phyloP scores from a whole-genome alignment of 2,329 filamentous ascomycete genomes.

The Pseudogymnoascus sp. region DNA sequence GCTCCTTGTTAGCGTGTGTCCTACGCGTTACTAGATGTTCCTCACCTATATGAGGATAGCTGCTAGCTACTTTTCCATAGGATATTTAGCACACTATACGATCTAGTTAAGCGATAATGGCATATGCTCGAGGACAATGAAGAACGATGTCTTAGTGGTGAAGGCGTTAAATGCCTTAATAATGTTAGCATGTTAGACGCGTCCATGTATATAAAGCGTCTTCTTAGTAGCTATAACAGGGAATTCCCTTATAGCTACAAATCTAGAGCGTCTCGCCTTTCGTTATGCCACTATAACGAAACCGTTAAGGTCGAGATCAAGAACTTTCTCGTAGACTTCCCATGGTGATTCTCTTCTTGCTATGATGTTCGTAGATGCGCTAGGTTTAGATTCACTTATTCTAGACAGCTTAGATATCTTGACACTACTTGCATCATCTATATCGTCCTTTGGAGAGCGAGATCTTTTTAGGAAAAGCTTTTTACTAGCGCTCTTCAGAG shows the following conservation, averaged over 20 bases:
- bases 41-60: slow-evolving; percentile 8
- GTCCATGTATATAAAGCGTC: slow-evolving; percentile 13
- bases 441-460: background rate
- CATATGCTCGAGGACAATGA: slow-evolving; percentile 2
- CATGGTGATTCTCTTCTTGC: slow-evolving; percentile 8
- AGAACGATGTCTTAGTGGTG: background rate
- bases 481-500: background rate
- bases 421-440: background rate
- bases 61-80: background rate
- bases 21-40: background rate
- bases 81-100: background rate
- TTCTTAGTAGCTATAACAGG: slow-evolving; percentile 9
- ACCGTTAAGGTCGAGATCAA: slow-evolving; percentile 12
- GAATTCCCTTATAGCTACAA: slow-evolving; percentile 18
- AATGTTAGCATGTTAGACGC: slow-evolving; percentile 15
- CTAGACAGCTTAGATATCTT: background rate
- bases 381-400: background rate
- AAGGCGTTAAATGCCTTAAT: slow-evolving; percentile 17
- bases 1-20: background rate
- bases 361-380: background rate
- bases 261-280: slow-evolving; percentile 9
- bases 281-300: slow-evolving; percentile 12
- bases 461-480: background rate
- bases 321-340: slow-evolving; percentile 14
- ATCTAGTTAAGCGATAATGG: background rate